A percentile compares a stretch with the other conserved stretches of the same genome.
Evolutionary conservation across 106 monocot genomes (phyloP).

Genomic region (Xerophyta viscosa): DNA sequence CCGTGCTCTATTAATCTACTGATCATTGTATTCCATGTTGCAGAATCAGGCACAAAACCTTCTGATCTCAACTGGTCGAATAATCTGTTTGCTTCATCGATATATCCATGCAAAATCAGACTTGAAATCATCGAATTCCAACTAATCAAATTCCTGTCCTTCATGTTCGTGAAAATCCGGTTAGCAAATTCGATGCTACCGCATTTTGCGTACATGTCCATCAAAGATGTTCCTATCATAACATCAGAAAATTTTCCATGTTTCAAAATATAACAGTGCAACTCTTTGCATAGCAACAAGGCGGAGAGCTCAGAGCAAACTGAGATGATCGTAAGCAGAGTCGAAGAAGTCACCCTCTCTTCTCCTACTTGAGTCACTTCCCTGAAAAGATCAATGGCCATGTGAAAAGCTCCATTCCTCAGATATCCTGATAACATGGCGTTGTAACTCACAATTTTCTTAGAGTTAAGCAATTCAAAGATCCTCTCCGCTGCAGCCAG

Average conservation of each 20-base stretch:
- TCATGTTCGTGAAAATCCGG: conserved; percentile 18
- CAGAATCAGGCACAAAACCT: conserved; percentile 16
- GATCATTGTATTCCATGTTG: conserved; percentile 38
- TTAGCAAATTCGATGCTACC: conserved; percentile 8
- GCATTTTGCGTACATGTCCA: conserved; percentile 37
- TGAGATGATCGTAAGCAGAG: conserved; percentile 24
- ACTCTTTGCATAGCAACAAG: conserved; percentile 20
- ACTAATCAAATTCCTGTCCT: conserved; percentile 19
- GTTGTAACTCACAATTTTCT: conserved; percentile 26
- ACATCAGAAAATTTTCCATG: conserved; percentile 5
- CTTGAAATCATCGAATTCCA: conserved; percentile 46
- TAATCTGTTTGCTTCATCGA: conserved; percentile 8
- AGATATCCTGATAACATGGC: conserved; percentile 34
- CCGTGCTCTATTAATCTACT: conserved; percentile 13
- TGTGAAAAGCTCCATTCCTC: conserved; percentile 3
- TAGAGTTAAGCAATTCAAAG: conserved; percentile 10
- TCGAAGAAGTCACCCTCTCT: conserved; percentile 15
- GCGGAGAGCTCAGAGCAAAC: conserved; percentile 19
- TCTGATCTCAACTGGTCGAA: conserved; percentile 13
- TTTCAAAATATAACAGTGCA: conserved; percentile 30
- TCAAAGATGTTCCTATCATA: conserved; percentile 20
- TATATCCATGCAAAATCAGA: conserved; percentile 12
- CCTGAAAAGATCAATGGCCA: conserved; percentile 24
- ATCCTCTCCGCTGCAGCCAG: conserved; percentile 12
- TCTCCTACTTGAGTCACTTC: conserved; percentile 5